Evolutionary conservation across 2,329 filamentous ascomycete genomes (phyloP).

Genomic region (Ceratocystis albifundus): DNA sequence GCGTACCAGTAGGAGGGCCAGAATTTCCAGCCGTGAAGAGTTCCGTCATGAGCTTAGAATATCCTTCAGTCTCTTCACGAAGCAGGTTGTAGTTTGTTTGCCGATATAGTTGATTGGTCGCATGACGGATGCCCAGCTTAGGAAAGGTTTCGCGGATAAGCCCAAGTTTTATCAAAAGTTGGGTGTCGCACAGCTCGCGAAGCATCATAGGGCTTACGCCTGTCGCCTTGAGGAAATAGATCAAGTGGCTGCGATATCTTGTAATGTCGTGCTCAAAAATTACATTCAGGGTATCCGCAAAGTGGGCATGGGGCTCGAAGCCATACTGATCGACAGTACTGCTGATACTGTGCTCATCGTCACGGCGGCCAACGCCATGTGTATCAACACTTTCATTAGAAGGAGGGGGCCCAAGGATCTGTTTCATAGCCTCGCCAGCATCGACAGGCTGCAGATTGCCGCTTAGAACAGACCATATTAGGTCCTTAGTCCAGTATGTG

Average conservation of each 20-base stretch:
- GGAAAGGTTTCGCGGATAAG: slow-evolving; percentile 77
- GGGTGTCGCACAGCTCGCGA: slow-evolving; percentile 71
- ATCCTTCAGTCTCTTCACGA: slow-evolving; percentile 91
- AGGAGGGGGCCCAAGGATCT: slow-evolving; percentile 54
- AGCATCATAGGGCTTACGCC: slow-evolving; percentile 60
- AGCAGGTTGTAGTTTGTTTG: slow-evolving; percentile 95
- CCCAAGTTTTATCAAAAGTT: slow-evolving; percentile 61
- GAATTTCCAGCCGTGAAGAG: slow-evolving; percentile 78
- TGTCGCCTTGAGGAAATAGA: slow-evolving; percentile 58
- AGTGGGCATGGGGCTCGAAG: slow-evolving; percentile 56
- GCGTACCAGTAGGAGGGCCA: slow-evolving; percentile 59
- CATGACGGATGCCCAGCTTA: slow-evolving; percentile 72
- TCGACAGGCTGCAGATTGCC: slow-evolving; percentile 54
- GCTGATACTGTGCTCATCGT: no score
- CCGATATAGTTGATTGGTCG: slow-evolving; percentile 85
- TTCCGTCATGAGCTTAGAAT: slow-evolving; percentile 90
- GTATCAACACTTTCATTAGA: slow-evolving; percentile 35
- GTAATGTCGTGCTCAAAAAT: slow-evolving; percentile 58
- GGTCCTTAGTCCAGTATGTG: slow-evolving; percentile 69
- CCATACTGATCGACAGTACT: slow-evolving; percentile 35
- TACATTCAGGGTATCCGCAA: slow-evolving; percentile 73
- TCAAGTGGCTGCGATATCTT: slow-evolving; percentile 42
- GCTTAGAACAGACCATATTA: slow-evolving; percentile 64
- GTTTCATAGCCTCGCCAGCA: slow-evolving; percentile 59
- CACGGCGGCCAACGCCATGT: no score